Evolutionary conservation across 2,329 filamentous ascomycete genomes (phyloP), one percentile per base, ranked within the genome.

Genomic region (Emergomyces pasteurianus): DNA sequence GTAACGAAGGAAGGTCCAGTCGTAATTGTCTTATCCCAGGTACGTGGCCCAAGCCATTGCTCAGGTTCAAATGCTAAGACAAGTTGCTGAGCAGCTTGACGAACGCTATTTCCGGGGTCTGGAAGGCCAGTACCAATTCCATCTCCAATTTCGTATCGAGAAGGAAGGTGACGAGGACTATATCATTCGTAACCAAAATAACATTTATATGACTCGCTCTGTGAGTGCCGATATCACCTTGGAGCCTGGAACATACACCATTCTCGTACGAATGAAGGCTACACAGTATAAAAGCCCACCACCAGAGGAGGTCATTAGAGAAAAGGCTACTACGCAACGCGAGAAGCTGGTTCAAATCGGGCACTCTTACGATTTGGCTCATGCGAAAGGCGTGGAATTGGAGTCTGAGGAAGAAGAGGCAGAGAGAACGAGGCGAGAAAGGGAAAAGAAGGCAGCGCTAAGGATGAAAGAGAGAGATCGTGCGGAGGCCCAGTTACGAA

Each of bases 161-260:
- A 82, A 81, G 63, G 78, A 83, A 68, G 81, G 79, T n/a, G 81
- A 84, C 58, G 77, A 81, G n/a, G 79, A 82, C 46, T 84, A 83
- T 64, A 80, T 83, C 52, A 80, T 83, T 12, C 80, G 81, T 62
- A 83, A 79, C 65, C 80, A 81, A 55, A 78, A 74, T 9, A 80
- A 78, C 40, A 81, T 82, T 62, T 78, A 78, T 72, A 89, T 90
- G 82, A 84, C 79, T 26, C 85, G 90, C 7, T 89, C 87, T 0
- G 86, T 91, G 46, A 91, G 87, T 58, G 85, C 88, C 1, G 90
- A 94, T 71, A 79, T 94, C 9, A 80, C 86, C 42, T 82, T 95
- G 31, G 84, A 89, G 23, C 81, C 86, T 0, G 90, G 90, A 12
- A 84, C 82, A 50, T 95, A 95, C 73, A 84, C 83, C 7, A 83